phyloP scores from a whole-genome alignment of 495 filamentous ascomycete genomes.

The Beverwykella pulmonaria region DNA sequence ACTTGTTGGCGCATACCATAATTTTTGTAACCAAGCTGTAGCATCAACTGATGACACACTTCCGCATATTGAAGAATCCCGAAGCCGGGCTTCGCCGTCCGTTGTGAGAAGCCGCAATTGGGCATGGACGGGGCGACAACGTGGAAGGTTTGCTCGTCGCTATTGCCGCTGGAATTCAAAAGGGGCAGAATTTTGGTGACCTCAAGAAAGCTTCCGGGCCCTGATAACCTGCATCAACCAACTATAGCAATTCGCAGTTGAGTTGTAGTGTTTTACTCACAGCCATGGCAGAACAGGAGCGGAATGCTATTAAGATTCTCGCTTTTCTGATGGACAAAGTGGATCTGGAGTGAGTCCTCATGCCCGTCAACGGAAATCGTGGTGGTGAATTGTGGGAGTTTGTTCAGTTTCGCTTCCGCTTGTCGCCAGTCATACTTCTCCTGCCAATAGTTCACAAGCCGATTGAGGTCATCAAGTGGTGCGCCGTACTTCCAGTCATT shows the following conservation, averaged over 20 bases:
- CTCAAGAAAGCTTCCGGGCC: conserved; percentile 72
- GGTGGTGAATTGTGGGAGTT: conserved; percentile 43
- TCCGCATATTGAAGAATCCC: conserved; percentile 63
- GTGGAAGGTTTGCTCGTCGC: conserved; percentile 62
- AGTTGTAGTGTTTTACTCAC: conserved; percentile 14
- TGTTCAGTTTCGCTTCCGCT: conserved; percentile 43
- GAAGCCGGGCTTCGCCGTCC: conserved; percentile 56
- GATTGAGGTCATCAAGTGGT: conserved; percentile 55
- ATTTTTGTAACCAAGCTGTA: conserved; percentile 62
- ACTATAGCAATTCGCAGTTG: not conserved
- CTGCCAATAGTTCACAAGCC: conserved; percentile 55
- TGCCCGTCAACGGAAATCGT: conserved; percentile 41
- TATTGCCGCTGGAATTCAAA: conserved; percentile 47
- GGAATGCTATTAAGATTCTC: conserved; percentile 37
- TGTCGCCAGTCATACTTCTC: conserved; percentile 46
- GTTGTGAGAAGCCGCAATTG: conserved; percentile 69
- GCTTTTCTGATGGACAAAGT: conserved; percentile 45
- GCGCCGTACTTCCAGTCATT: conserved; percentile 50
- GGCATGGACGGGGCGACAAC: conserved; percentile 70
- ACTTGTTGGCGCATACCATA: conserved; percentile 60
- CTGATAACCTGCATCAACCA: conserved; percentile 37
- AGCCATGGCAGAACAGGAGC: conserved; percentile 44
- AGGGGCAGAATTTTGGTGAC: conserved; percentile 64
- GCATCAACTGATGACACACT: conserved; percentile 66
- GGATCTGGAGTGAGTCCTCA: conserved; percentile 38